Evolutionary conservation across 352 stramenopile genomes (phyloP).

Genomic region (Pythium folliculosum): DNA sequence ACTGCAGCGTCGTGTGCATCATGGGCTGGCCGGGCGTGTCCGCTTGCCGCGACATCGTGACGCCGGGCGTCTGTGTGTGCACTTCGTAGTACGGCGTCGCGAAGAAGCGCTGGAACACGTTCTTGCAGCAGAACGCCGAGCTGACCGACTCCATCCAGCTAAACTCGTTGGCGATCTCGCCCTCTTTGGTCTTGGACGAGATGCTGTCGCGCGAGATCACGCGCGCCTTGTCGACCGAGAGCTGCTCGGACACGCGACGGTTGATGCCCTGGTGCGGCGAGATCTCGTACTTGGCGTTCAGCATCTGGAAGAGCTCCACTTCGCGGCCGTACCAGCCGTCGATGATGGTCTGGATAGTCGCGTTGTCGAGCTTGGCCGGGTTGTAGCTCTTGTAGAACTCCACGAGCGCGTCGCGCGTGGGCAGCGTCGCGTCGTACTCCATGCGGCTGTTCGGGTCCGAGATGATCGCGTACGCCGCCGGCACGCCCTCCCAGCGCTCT

Average conservation of each 20-base stretch:
- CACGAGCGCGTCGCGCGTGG: conserved; percentile 74
- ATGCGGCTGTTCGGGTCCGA: conserved; percentile 78
- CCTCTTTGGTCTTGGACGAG: conserved; percentile 56
- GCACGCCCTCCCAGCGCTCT: conserved; percentile 77
- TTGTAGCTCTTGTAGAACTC: conserved; percentile 87
- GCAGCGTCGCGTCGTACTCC: conserved; percentile 78
- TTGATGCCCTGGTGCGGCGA: conserved; percentile 72
- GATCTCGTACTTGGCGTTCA: conserved; percentile 87
- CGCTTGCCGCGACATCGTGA: conserved; percentile 49
- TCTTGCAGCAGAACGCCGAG: conserved; percentile 75
- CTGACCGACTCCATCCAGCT: conserved; percentile 58
- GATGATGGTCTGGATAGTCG: conserved; percentile 85
- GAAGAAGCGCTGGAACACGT: conserved; percentile 51
- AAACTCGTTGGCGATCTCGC: conserved; percentile 46
- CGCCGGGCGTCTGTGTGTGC: conserved; percentile 74
- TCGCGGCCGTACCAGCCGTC: conserved; percentile 84
- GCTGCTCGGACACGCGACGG: conserved; percentile 41
- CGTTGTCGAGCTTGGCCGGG: conserved; percentile 81
- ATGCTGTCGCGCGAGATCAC: conserved; percentile 66
- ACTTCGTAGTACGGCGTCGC: conserved; percentile 82
- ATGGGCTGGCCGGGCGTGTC: conserved; percentile 66
- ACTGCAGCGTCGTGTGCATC: conserved; percentile 53
- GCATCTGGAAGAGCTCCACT: conserved; percentile 87
- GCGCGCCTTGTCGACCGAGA: conserved; percentile 57
- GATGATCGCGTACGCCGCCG: conserved; percentile 69